Percentiles rank a stretch among this genome's conserved stretches.
Evolutionary conservation across 495 filamentous ascomycete genomes (phyloP).

Genomic region (Massariosphaeria phaeospora): DNA sequence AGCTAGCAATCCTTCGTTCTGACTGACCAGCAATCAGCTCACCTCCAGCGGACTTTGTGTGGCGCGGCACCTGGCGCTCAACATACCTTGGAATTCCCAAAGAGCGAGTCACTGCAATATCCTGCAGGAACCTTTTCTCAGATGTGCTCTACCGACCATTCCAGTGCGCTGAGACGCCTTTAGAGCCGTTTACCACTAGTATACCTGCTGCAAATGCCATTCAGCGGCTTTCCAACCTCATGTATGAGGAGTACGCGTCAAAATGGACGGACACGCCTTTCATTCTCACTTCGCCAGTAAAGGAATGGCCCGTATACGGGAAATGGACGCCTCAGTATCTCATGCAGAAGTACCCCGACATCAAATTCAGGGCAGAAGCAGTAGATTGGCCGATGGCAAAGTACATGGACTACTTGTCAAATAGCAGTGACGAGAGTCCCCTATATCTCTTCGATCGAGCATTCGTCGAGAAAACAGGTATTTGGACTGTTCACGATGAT

Average conservation of each 20-base stretch:
- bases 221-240: slow-evolving; percentile 60
- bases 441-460: slow-evolving; percentile 86
- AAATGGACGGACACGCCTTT: slow-evolving; percentile 80
- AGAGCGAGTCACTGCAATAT: slow-evolving; percentile 48
- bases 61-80: slow-evolving; percentile 83
- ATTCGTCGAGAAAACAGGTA: slow-evolving; percentile 82
- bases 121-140: slow-evolving; percentile 79
- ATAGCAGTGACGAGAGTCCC: slow-evolving; percentile 81
- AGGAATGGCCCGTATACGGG: slow-evolving; percentile 72
- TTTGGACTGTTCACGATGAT: slow-evolving; percentile 40
- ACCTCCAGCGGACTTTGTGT: slow-evolving; percentile 50
- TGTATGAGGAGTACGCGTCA: slow-evolving; percentile 64
- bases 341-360: slow-evolving; percentile 56
- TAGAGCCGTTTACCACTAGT: slow-evolving; percentile 59
- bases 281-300: slow-evolving; percentile 80
- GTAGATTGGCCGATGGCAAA: slow-evolving; percentile 83
- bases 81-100: slow-evolving; percentile 64
- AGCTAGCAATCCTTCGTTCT: background rate
- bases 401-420: slow-evolving; percentile 79
- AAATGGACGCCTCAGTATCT: slow-evolving; percentile 68
- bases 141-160: slow-evolving; percentile 89
- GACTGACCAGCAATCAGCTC: slow-evolving; percentile 30
- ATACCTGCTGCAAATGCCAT: slow-evolving; percentile 76
- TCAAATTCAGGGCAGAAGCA: slow-evolving; percentile 81
- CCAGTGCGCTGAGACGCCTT: slow-evolving; percentile 71